Evolutionary conservation across 1,284 basidiomycete species (phyloP).

Genomic region (Fomitiporia mediterranea): DNA sequence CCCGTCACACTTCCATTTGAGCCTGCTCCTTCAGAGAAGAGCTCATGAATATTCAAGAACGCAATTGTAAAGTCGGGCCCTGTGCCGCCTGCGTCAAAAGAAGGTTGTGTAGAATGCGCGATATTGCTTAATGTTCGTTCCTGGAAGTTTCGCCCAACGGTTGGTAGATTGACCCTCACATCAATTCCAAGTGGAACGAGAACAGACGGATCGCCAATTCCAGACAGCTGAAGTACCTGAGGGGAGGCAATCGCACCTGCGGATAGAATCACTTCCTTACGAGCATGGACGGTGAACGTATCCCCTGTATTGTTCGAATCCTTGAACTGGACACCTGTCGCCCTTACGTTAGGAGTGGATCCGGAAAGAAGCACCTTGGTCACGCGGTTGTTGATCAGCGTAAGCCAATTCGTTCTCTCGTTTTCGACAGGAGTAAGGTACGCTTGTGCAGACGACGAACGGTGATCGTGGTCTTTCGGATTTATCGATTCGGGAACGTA

Average conservation of each 20-base stretch:
- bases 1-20: conserved; percentile 8
- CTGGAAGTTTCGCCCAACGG: conserved; percentile 44
- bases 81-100: conserved; percentile 33
- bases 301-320: conserved; percentile 15
- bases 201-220: conserved; percentile 39
- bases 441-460: conserved; percentile 38
- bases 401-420: conserved; percentile 32
- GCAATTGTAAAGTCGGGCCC: conserved; percentile 43
- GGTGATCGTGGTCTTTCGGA: conserved; percentile 31
- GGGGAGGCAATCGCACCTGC: conserved; percentile 35
- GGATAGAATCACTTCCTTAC: conserved; percentile 32
- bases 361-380: conserved; percentile 24
- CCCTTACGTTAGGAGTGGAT: conserved; percentile 13
- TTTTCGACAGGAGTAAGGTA: conserved; percentile 38
- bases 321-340: conserved; percentile 23
- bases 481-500: conserved; percentile 32
- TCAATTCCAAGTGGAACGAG: conserved; percentile 37
- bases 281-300: conserved; percentile 21
- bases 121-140: conserved; percentile 43
- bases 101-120: conserved; percentile 29
- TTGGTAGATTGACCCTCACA: conserved; percentile 35
- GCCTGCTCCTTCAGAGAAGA: conserved; percentile 34
- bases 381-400: conserved; percentile 33
- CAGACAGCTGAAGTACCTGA: conserved; percentile 40
- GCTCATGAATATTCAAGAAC: conserved; percentile 42